These are phyloP conservation scores for Metarhizium humberi DNA, from an alignment of 2,329 filamentous ascomycete species.

Conservation along the genomic window DNA sequence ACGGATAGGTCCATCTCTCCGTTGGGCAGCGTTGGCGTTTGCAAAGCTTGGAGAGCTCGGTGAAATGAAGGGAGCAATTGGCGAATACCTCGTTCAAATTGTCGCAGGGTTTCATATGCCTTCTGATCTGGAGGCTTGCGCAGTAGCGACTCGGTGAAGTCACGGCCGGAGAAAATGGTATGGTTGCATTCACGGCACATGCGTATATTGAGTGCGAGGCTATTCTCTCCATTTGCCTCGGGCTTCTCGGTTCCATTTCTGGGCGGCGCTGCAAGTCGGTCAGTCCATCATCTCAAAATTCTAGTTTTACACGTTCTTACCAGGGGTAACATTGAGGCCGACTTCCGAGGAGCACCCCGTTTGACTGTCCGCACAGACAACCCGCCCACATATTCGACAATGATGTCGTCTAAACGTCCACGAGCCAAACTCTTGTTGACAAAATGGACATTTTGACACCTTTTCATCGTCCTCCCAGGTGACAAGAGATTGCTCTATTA, in stretches of 20 bases:
- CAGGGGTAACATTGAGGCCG: conserved; percentile 62
- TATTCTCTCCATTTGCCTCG: conserved; percentile 22
- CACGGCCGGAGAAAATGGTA: conserved; percentile 55
- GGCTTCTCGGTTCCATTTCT: conserved; percentile 32
- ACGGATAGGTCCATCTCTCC: conserved; percentile 27
- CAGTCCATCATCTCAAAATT: not conserved
- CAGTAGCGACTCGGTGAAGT: conserved; percentile 63
- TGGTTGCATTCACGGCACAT: conserved; percentile 84
- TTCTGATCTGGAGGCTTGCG: conserved; percentile 66
- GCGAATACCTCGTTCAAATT: conserved; percentile 82
- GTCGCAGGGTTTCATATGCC: conserved; percentile 71
- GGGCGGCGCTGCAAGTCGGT: conserved; percentile 7
- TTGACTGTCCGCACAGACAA: conserved; percentile 80
- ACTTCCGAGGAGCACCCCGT: conserved; percentile 82
- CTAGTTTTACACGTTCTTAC: conserved; percentile 17
- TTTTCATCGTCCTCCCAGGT: conserved; percentile 87
- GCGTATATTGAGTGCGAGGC: conserved; percentile 69
- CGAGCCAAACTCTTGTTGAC: conserved; percentile 87
- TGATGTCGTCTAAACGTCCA: conserved; percentile 93
- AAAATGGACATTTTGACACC: conserved; percentile 80
- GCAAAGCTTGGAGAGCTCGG: conserved; percentile 61
- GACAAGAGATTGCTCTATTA: conserved; percentile 83
- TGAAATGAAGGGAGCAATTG: conserved; percentile 79
- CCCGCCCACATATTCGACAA: conserved; percentile 84
- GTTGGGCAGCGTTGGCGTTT: conserved; percentile 37